A percentile compares a stretch with the other conserved stretches of the same genome.
These are phyloP conservation scores for Suillus subaureus DNA, from an alignment of 768 basidiomycete genomes.

Conservation along the genomic window DNA sequence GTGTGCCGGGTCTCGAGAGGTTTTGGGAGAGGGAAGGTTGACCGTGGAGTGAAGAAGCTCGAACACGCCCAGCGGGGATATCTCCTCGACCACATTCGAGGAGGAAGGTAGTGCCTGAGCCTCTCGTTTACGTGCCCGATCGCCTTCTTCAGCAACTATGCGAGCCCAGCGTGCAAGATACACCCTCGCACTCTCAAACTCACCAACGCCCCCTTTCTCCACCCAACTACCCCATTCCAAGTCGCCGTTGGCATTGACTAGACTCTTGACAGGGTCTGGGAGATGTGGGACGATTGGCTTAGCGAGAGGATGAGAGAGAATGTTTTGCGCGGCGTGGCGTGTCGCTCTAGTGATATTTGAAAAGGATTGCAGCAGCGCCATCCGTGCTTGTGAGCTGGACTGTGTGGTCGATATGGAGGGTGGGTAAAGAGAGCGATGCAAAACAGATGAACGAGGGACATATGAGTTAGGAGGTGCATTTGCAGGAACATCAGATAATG, in stretches of 20 bases:
- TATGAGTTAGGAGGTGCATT: conserved; percentile 49
- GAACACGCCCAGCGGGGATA: conserved; percentile 81
- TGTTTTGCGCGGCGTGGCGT: conserved; percentile 91
- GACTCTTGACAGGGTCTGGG: conserved; percentile 88
- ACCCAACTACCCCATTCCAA: conserved; percentile 95
- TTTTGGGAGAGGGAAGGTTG: conserved; percentile 79
- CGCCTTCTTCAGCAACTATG: conserved; percentile 97
- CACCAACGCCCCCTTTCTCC: conserved; percentile 89
- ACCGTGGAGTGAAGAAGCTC: conserved; percentile 80
- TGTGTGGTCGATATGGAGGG: conserved; percentile 54
- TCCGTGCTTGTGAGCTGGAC: conserved; percentile 70
- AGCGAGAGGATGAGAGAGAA: conserved; percentile 92
- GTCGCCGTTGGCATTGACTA: conserved; percentile 89
- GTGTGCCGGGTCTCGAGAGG: conserved; percentile 77
- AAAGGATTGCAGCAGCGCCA: conserved; percentile 89
- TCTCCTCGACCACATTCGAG: conserved; percentile 56
- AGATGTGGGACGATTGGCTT: conserved; percentile 96
- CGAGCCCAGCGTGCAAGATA: conserved; percentile 97
- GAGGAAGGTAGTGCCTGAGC: conserved; percentile 64
- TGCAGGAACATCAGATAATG: conserved; percentile 45
- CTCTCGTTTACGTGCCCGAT: conserved; percentile 82
- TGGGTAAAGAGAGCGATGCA: conserved; percentile 72
- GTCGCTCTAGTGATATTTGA: conserved; percentile 93
- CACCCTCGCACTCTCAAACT: conserved; percentile 94
- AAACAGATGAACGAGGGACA: conserved; percentile 69